Base-by-base conservation (phyloP, 2,329 filamentous ascomycete genomes). In the Nigrospora oryzae region DNA sequence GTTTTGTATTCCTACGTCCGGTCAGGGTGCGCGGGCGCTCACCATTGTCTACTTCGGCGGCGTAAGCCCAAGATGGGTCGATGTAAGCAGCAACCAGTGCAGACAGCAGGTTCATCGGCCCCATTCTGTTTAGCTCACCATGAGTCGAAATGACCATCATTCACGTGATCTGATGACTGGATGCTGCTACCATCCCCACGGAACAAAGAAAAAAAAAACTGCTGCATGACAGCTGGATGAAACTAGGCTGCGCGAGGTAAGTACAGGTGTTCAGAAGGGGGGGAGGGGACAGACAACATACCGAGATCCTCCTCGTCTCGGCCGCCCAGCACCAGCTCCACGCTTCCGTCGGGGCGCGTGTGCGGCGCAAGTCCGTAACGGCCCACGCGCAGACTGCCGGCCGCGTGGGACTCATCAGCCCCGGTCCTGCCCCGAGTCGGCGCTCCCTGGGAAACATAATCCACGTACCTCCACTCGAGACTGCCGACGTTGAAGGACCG, bases 91-190 rank as follows among this genome's bases (percentile, higher is more conserved):
- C 12, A 32, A 32, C 13, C 14, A 36, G 8, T 34, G 34, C 15
- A 36, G 34, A 12, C 11, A 11, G 34, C 15, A n/a, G 34, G 8
- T 42, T 13, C 11, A 30, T 33, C 30, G 36, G 17, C 34, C 31
- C 17, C 16, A 36, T 37, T 28, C 23, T 6, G 8, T 28, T 28
- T 7, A 28, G 23, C 23, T 28, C 23, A 28, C 23, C 5, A 28
- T 48, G 50, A 52, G 13, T 53, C 51, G 51, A 34, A 35, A 55
- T 55, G 53, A 55, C 16, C 51, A 43, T 55, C 53, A 55, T 55
- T 41, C 53, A 55, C 53, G 53, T 55, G 53, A 55, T 44, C 36
- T 38, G 5, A 36, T n/a, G 8, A 12, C 34, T n/a, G 14, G 34
- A 16, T 36, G n/a, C 23, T 28, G 23, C 5, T 10, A 10, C 23